phyloP scores from a whole-genome alignment of 1,139 yeast genomes.

The Blastobotrys proliferans region DNA sequence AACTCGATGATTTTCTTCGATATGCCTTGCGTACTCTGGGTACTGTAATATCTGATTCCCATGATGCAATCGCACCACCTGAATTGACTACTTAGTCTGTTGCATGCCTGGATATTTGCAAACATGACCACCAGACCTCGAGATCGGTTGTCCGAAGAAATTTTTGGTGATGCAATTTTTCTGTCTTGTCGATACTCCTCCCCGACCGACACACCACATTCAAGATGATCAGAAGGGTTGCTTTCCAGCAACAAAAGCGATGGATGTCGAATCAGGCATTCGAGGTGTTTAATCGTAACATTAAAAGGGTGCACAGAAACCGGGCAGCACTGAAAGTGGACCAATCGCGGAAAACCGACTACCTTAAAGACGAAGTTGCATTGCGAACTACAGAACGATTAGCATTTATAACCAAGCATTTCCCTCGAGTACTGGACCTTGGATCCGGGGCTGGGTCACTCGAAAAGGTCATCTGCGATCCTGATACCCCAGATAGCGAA shows the following conservation, averaged over 20 bases:
- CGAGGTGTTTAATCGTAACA: constrained; percentile 63
- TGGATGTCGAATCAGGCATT: constrained; percentile 22
- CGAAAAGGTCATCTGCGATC: constrained; percentile 37
- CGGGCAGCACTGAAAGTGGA: constrained; percentile 45
- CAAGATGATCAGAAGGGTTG: background rate
- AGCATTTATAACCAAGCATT: constrained; percentile 65
- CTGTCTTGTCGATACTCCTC: background rate
- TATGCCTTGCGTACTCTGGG: too few species aligned
- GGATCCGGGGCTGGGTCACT: constrained; percentile 72
- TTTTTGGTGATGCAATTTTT: background rate
- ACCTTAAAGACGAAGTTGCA: constrained; percentile 72
- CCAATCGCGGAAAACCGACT: constrained; percentile 61
- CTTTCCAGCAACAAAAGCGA: constrained; percentile 1
- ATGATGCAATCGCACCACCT: too few species aligned
- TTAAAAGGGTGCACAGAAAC: constrained; percentile 58
- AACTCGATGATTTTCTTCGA: too few species aligned
- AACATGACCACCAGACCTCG: too few species aligned
- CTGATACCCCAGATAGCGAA: constrained; percentile 44
- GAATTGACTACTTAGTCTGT: too few species aligned
- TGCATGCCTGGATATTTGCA: too few species aligned
- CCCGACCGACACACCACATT: background rate
- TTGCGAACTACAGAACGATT: constrained; percentile 67
- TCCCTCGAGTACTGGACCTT: constrained; percentile 59
- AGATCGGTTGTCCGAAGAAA: background rate
- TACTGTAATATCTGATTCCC: too few species aligned